These are phyloP conservation scores for Coemansia sp. DNA, from an alignment of 192 early-diverging fungal genomes.

Conservation along the genomic window DNA sequence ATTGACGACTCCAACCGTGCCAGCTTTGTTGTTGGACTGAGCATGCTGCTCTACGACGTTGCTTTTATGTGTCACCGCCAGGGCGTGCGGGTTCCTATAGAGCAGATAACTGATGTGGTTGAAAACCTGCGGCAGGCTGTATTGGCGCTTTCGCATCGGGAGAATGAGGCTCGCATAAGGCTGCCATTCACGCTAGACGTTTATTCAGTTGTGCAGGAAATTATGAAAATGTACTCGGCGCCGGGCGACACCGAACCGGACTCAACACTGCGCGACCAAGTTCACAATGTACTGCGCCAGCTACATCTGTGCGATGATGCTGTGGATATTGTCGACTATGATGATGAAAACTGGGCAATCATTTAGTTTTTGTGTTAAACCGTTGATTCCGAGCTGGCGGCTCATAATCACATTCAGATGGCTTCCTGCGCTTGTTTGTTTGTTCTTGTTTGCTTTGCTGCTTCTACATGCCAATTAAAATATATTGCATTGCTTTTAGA, in stretches of 20 bases:
- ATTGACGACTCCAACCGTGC: constrained; percentile 20
- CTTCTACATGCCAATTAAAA: not conserved
- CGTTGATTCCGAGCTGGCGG: not conserved
- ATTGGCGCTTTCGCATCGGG: constrained; percentile 18
- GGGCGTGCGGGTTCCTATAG: constrained; percentile 33
- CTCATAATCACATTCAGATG: not conserved
- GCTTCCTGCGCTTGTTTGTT: constrained; percentile 1
- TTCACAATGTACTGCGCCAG: constrained; percentile 31
- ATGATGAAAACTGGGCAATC: constrained; percentile 50
- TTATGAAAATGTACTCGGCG: constrained; percentile 31
- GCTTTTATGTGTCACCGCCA: constrained; percentile 39
- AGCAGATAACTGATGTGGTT: constrained; percentile 31
- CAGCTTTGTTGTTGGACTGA: constrained; percentile 42
- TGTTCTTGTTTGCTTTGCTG: not conserved
- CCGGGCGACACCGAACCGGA: constrained; percentile 9
- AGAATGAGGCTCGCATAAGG: constrained; percentile 13
- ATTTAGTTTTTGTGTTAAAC: constrained; percentile 5
- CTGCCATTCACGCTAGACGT: constrained; percentile 36
- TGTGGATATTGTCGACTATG: constrained; percentile 35
- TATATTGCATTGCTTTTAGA: not conserved
- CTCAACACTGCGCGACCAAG: constrained; percentile 21
- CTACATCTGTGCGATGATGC: constrained; percentile 53
- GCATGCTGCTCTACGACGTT: constrained; percentile 47
- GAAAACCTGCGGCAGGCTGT: constrained; percentile 40
- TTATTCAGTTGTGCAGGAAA: constrained; percentile 32